These are phyloP conservation scores for Orobanche coerulescens DNA, from an alignment of 257 asterid species.

Conservation along the genomic window DNA sequence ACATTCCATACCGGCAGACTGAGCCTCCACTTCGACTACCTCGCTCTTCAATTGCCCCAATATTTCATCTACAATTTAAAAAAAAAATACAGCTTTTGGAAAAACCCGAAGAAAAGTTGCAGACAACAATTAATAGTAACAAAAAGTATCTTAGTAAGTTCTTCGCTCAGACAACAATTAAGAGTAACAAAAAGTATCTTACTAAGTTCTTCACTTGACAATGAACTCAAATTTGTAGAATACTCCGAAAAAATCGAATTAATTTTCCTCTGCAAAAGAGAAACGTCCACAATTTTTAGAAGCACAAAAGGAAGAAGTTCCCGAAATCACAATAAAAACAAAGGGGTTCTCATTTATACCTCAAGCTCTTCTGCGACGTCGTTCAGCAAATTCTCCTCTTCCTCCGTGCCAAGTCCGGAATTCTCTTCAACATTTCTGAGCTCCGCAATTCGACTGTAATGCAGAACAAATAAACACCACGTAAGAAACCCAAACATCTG, in stretches of 20 bases:
- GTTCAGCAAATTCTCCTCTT: conserved; percentile 31
- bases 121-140: background rate
- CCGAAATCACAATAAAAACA: background rate
- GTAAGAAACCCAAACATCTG: conserved; percentile 12
- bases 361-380: conserved; percentile 39
- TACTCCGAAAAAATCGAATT: conserved; percentile 33
- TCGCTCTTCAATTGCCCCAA: conserved; percentile 44
- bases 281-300: background rate
- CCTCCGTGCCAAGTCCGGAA: conserved; percentile 24
- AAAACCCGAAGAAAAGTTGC: background rate
- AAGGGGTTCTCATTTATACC: conserved; percentile 27
- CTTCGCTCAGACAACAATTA: background rate
- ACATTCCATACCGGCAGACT: conserved; percentile 34
- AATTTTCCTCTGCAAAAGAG: conserved; percentile 40
- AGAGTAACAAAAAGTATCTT: conserved; percentile 8
- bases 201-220: conserved; percentile 50
- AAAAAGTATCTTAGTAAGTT: no score
- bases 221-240: conserved; percentile 30
- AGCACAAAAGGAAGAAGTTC: background rate
- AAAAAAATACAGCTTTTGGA: background rate
- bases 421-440: conserved; percentile 33
- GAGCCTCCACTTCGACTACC: conserved; percentile 45
- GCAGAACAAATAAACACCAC: background rate
- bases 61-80: conserved; percentile 39
- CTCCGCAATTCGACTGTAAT: conserved; percentile 48